These are phyloP conservation scores for Sugiyamaella floridensis DNA, from an alignment of 805 yeast genomes.

Conservation along the genomic window DNA sequence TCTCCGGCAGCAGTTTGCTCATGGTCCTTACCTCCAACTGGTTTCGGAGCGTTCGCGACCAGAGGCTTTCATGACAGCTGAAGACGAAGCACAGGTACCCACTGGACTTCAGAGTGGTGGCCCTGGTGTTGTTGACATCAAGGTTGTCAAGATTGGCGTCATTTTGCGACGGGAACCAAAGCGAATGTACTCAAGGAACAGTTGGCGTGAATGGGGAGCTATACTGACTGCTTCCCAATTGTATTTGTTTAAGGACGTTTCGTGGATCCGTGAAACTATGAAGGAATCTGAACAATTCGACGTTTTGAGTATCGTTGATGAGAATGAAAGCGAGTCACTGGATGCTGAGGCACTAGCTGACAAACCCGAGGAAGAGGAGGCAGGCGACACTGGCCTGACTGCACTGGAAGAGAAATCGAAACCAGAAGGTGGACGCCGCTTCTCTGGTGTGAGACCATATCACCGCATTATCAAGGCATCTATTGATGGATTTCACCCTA, in stretches of 20 bases:
- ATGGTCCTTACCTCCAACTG: constrained; percentile 32
- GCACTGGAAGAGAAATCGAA: not conserved
- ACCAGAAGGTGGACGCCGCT: constrained; percentile 2
- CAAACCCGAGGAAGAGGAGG: not conserved
- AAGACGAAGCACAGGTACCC: constrained; percentile 17
- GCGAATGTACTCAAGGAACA: constrained; percentile 26
- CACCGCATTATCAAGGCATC: constrained; percentile 27
- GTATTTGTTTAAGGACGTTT: constrained; percentile 34
- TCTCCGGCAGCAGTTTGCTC: constrained; percentile 24
- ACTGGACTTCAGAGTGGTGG: constrained; percentile 20
- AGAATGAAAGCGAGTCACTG: not conserved
- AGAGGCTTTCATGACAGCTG: constrained; percentile 26
- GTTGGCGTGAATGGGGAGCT: constrained; percentile 38
- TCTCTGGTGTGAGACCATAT: not conserved
- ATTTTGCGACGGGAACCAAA: constrained; percentile 31
- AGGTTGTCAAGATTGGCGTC: constrained; percentile 35
- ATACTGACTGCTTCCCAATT: constrained; percentile 36
- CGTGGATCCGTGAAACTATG: constrained; percentile 27
- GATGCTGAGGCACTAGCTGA: not conserved
- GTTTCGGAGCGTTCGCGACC: constrained; percentile 34
- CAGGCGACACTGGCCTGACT: not conserved
- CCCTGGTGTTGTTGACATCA: constrained; percentile 35
- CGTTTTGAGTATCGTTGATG: not conserved
- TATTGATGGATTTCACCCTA: constrained; percentile 33
- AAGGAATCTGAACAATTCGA: not conserved